Base-by-base conservation (phyloP, 768 basidiomycete genomes). In the Termitomyces sp. region DNA sequence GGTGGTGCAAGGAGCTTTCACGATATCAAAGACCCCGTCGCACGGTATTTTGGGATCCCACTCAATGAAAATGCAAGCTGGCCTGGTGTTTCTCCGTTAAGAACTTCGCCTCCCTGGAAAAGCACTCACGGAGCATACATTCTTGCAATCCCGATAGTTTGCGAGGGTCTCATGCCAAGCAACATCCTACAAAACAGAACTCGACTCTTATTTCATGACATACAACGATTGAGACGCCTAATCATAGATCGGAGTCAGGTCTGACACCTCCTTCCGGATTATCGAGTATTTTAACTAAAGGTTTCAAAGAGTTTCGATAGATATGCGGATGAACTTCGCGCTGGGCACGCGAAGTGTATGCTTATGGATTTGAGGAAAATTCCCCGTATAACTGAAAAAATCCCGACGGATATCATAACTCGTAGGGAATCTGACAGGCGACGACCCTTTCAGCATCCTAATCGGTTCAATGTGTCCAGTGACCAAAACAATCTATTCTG, bases 41-140 rank as follows among this genome's bases (percentile, higher is more conserved):
- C 63, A 12, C 68, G 64, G 35, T 62, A 65, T 50, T 77, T 76
- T 60, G 70, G 71, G 19, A 61, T 77, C 45, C 73, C 75, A 31
- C 65, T 76, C 42, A 71, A 71, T 44, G 58, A 62, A 25, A 61
- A 59, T 31, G 65, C 65, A 14, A 53, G 58, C 31, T 72, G 72
- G 73, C 66, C 69, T 17, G 61, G 69, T 11, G 57, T 63, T 29
- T 46, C 60, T n/a, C 67, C 71, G 17, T 60, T 73, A 29, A 64
- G 61, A 41, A 72, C 69, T 3, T 62, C 56, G 7, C 75, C 72
- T 25, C 61, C 62, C 47, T 75, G 65, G 74, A 50, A 29, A 40
- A 65, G 19, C 51, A 38, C 37, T 21, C 50, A 38, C 23, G 61
- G 66, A 32, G 68, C 68, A 19, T 76, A 71, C 51, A 53, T 74